These are phyloP conservation scores for Metschnikowia santaceciliae DNA, from an alignment of 805 yeast species.

Conservation along the genomic window DNA sequence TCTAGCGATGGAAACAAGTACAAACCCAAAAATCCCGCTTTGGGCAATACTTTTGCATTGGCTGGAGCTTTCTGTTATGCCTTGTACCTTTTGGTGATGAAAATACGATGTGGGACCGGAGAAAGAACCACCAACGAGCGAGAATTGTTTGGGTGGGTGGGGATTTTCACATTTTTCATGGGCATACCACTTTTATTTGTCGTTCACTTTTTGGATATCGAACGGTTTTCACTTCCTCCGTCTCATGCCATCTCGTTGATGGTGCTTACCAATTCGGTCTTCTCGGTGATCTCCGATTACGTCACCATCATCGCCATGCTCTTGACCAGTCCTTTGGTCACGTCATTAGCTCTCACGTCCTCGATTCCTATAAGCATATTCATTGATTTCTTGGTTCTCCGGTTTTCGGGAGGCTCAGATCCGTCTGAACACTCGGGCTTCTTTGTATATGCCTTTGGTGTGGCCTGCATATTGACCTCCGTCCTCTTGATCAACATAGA, in stretches of 20 bases:
- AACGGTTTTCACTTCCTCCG: conserved; percentile 40
- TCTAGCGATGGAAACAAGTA: conserved; percentile 18
- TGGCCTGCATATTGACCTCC: conserved; percentile 43
- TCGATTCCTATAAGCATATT: conserved; percentile 51
- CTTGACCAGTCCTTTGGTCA: conserved; percentile 50
- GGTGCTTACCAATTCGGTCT: conserved; percentile 40
- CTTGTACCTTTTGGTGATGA: conserved; percentile 40
- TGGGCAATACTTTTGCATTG: conserved; percentile 46
- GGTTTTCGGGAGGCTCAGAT: conserved; percentile 19
- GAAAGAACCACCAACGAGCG: conserved; percentile 44
- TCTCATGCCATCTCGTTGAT: conserved; percentile 27
- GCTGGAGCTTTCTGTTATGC: conserved; percentile 47
- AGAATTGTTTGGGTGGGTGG: conserved; percentile 45
- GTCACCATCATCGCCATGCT: conserved; percentile 48
- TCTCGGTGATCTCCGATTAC: conserved; percentile 48
- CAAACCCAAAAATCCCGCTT: conserved; percentile 33
- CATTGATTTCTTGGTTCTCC: conserved; percentile 40
- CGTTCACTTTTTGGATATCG: conserved; percentile 37
- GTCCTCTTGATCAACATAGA: conserved; percentile 45
- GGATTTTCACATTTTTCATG: conserved; percentile 36
- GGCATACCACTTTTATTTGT: conserved; percentile 38
- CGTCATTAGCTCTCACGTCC: conserved; percentile 48
- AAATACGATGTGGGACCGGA: conserved; percentile 42
- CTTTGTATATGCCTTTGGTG: conserved; percentile 42
- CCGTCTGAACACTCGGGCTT: conserved; percentile 18